Conservation (phyloP, 495 filamentous ascomycete species). For the Pseudotulostoma volvatum region DNA sequence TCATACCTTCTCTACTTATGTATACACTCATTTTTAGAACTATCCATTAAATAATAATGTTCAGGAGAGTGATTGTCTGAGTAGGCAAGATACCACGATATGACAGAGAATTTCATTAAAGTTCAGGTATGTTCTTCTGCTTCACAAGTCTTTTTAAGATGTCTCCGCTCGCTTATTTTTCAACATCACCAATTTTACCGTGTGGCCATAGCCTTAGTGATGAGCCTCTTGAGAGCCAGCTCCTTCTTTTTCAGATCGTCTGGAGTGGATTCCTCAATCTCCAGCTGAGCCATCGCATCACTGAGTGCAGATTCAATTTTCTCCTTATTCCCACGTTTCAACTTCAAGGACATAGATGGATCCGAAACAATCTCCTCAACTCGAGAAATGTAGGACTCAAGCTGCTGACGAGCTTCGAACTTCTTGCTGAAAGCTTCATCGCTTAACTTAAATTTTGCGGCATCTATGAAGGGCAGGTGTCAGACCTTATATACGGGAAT, state of each 20-base stretch:
- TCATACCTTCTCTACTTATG: too few species aligned
- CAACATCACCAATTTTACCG: too few species aligned
- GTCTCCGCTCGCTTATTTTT: too few species aligned
- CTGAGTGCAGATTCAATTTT: constrained; percentile 92
- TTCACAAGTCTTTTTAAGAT: too few species aligned
- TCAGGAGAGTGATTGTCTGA: too few species aligned
- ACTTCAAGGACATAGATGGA: constrained; percentile 85
- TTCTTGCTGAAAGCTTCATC: constrained; percentile 98
- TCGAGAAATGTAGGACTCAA: constrained; percentile 96
- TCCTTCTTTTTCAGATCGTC: constrained; percentile 99
- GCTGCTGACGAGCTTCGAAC: constrained; percentile 95
- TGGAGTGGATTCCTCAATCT: constrained; percentile 71
- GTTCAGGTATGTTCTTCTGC: too few species aligned
- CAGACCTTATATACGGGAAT: neutral
- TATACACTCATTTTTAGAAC: too few species aligned
- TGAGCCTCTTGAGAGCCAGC: constrained; percentile 88
- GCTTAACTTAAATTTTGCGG: constrained; percentile 95
- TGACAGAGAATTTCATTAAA: too few species aligned
- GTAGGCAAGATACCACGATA: too few species aligned
- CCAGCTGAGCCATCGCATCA: constrained; percentile 74
- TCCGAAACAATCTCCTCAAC: constrained; percentile 98
- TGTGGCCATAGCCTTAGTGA: constrained; percentile 93
- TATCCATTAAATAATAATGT: too few species aligned
- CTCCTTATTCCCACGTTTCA: constrained; percentile 98
- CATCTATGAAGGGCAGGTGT: constrained; percentile 37